Percentiles rank a stretch among this genome's conserved stretches.
phyloP scores from a whole-genome alignment of 495 filamentous ascomycete genomes.

The Xylaria venustula region DNA sequence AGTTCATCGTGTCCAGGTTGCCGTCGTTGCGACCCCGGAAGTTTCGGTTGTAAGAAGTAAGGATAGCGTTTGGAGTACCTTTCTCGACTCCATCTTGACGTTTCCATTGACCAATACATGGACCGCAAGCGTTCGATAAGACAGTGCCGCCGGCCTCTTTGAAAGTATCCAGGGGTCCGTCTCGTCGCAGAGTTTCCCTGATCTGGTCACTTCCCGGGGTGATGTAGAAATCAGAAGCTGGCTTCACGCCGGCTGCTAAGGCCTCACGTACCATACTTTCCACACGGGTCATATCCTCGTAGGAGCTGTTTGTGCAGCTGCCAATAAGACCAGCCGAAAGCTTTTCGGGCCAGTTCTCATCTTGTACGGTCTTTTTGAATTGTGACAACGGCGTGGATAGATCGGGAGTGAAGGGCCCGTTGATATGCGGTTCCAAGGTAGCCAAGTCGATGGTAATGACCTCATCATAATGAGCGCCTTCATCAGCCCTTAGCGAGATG shows the following conservation, averaged over 20 bases:
- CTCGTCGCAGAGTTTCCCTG: conserved; percentile 84
- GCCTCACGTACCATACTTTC: conserved; percentile 92
- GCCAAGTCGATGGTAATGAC: conserved; percentile 90
- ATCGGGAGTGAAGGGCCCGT: conserved; percentile 95
- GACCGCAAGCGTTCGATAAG: conserved; percentile 93
- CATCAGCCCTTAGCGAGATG: conserved; percentile 60
- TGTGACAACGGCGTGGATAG: conserved; percentile 85
- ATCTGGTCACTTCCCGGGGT: conserved; percentile 97
- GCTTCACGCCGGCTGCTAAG: conserved; percentile 78
- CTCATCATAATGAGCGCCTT: conserved; percentile 82
- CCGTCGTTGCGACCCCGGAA: conserved; percentile 97
- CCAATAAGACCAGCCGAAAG: conserved; percentile 93
- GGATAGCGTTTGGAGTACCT: conserved; percentile 88
- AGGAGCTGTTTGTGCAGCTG: conserved; percentile 97
- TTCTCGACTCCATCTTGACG: conserved; percentile 79
- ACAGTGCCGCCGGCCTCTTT: conserved; percentile 83
- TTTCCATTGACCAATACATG: conserved; percentile 96
- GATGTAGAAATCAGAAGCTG: conserved; percentile 88
- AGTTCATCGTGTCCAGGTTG: conserved; percentile 96
- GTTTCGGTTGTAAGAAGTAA: conserved; percentile 98
- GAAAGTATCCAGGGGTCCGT: conserved; percentile 82
- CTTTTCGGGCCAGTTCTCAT: conserved; percentile 85
- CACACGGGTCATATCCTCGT: conserved; percentile 94
- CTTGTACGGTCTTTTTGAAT: conserved; percentile 78
- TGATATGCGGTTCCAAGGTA: conserved; percentile 91